Evolutionary conservation across 2,329 filamentous ascomycete genomes (phyloP), one percentile per base, ranked within the genome.

Genomic region (Raffaelea arxii): DNA sequence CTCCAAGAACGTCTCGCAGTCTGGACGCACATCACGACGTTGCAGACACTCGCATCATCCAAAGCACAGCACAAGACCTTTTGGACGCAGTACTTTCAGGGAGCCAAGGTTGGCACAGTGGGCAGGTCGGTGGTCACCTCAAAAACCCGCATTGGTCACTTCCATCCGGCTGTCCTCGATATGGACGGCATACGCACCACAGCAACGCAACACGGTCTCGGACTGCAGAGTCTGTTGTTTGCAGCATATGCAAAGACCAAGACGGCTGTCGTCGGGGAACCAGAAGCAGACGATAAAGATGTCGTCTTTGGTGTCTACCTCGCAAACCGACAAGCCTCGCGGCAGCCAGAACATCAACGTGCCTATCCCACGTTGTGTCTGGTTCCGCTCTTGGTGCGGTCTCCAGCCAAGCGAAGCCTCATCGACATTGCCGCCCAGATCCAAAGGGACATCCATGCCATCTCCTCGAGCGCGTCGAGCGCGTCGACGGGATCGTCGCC

Each of bases 231-330:
- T 0, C 59, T 92, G 1, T 81, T 95, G 59, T 78, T 94, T 47
- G 86, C 87, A 0, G 70, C 75, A 0, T 86, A 84, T 52, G 78
- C 84, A 3, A 76, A 72, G 51, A 27, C 19, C 1, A 2, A 50
- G 32, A 25, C 37, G 7, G 6, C 16, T 12, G n/a, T n/a, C n/a
- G n/a, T n/a, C n/a, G n/a, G 3, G 25, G n/a, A 11, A 1, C 4
- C 4, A 14, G 4, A 3, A 3, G 22, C 3, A 3, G n/a, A n/a
- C 3, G 40, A 47, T 4, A 9, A 48, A 3, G 67, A 77, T 35
- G 62, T 86, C 2, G 65, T 87, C 0, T 72, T 95, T 43, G 90
- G 89, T 2, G 64, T 95, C 21, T 96, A 95, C 61, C 75, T 94
- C 9, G 86, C 88, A 37, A 94, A 94, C 59, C 77, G 88, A 44